Conservation (phyloP, 495 filamentous ascomycete species). For the Trichocladium antarcticum region DNA sequence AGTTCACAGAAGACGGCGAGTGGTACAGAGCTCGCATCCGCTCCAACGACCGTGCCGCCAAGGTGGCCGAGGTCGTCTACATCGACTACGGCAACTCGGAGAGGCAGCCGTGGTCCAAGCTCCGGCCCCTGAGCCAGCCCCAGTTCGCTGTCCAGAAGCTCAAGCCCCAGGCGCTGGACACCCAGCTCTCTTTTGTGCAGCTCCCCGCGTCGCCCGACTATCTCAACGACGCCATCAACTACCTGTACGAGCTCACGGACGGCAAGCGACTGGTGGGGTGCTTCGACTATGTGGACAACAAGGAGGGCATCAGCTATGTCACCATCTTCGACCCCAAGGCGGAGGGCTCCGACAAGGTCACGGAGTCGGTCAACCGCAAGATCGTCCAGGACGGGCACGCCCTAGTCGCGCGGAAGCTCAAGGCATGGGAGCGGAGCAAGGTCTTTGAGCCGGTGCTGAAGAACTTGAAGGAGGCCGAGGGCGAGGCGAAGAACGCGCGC, state of each 20-base stretch:
- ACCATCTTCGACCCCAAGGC: constrained; percentile 76
- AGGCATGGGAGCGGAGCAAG: constrained; percentile 66
- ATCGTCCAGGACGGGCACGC: constrained; percentile 73
- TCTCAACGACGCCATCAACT: constrained; percentile 60
- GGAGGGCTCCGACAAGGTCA: constrained; percentile 29
- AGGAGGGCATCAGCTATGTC: constrained; percentile 68
- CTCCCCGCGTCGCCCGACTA: constrained; percentile 73
- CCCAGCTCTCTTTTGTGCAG: constrained; percentile 76
- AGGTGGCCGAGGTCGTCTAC: constrained; percentile 82
- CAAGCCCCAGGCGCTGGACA: constrained; percentile 76
- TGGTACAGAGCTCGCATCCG: constrained; percentile 93
- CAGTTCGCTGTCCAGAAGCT: constrained; percentile 73
- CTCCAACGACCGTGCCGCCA: constrained; percentile 79
- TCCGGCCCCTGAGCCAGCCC: constrained; percentile 64
- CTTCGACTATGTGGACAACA: constrained; percentile 65
- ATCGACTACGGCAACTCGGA: constrained; percentile 96
- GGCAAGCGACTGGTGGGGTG: constrained; percentile 72
- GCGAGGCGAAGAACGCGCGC: constrained; percentile 61
- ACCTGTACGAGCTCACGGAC: constrained; percentile 54
- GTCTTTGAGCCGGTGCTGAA: constrained; percentile 59
- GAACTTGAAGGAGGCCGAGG: constrained; percentile 54
- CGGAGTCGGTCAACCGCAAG: constrained; percentile 74
- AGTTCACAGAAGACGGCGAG: constrained; percentile 73
- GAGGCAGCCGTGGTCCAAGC: constrained; percentile 65
- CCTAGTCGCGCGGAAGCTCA: constrained; percentile 81